phyloP scores from a whole-genome alignment of 768 basidiomycete genomes.

The Leccinum barrowsii region DNA sequence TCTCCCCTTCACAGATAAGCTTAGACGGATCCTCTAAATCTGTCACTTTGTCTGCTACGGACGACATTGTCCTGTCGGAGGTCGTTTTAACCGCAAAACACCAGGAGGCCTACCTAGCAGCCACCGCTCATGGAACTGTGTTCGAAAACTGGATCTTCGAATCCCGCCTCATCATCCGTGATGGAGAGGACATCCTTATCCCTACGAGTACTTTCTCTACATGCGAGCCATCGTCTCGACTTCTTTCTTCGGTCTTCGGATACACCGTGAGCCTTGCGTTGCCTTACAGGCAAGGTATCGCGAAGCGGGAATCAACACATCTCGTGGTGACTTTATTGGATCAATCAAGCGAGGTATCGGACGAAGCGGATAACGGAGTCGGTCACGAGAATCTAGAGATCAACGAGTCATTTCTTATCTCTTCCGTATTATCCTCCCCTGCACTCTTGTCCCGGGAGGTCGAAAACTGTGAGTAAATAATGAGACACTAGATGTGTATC shows the following conservation, averaged over 20 bases:
- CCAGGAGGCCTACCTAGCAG: conserved; percentile 44
- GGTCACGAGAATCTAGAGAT: conserved; percentile 57
- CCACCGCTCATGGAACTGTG: conserved; percentile 29
- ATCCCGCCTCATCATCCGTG: conserved; percentile 46
- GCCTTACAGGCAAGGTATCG: conserved; percentile 72
- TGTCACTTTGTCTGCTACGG: conserved; percentile 20
- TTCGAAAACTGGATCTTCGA: conserved; percentile 45
- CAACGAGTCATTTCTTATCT: conserved; percentile 66
- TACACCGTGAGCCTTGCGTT: conserved; percentile 59
- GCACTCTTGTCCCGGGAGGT: conserved; percentile 8
- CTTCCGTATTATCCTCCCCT: conserved; percentile 36
- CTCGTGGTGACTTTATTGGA: conserved; percentile 46
- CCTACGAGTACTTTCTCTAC: conserved; percentile 18
- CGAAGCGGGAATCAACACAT: conserved; percentile 44
- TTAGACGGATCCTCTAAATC: conserved; percentile 10
- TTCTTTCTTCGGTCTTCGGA: conserved; percentile 22
- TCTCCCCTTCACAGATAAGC: conserved; percentile 22
- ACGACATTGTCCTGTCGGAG: conserved; percentile 42
- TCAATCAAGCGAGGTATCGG: conserved; percentile 1
- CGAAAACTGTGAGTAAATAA: conserved; percentile 6
- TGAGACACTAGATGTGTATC: background rate
- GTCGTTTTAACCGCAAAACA: conserved; percentile 53
- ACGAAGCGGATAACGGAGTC: conserved; percentile 8
- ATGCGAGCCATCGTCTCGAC: conserved; percentile 10
- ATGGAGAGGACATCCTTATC: conserved; percentile 41